These are phyloP conservation scores for Aureobasidium sp. DNA, from an alignment of 2,329 filamentous ascomycete genomes.

Conservation along the genomic window DNA sequence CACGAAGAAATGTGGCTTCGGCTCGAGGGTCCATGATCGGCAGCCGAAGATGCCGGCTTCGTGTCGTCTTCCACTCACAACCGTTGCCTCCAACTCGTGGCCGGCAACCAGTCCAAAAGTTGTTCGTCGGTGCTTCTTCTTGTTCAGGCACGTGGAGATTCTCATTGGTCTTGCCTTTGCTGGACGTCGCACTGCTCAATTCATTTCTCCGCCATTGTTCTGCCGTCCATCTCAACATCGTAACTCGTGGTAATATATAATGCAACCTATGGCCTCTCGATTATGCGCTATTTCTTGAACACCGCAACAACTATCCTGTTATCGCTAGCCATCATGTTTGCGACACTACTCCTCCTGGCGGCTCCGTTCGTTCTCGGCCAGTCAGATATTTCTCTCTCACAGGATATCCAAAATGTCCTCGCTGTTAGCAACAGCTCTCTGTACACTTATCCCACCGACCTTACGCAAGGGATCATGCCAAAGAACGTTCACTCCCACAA, in stretches of 20 bases:
- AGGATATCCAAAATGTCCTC: constrained; percentile 61
- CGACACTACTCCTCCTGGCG: constrained; percentile 8
- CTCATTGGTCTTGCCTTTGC: constrained; percentile 10
- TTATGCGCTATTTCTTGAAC: neutral
- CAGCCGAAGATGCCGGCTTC: constrained; percentile 10
- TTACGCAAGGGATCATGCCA: constrained; percentile 66
- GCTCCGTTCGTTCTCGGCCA: constrained; percentile 27
- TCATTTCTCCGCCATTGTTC: neutral
- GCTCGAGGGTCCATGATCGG: neutral
- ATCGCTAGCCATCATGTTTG: constrained; percentile 14
- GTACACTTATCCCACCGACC: constrained; percentile 67
- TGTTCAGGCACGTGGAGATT: constrained; percentile 16
- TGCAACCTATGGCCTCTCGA: neutral
- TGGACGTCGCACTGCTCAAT: neutral
- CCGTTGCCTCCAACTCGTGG: constrained; percentile 13
- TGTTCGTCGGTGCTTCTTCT: neutral
- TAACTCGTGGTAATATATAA: neutral
- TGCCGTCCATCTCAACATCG: neutral
- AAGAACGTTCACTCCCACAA: constrained; percentile 74
- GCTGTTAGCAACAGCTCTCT: constrained; percentile 56
- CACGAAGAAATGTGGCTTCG: neutral
- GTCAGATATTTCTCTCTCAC: constrained; percentile 44
- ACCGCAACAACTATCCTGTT: neutral
- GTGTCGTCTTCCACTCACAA: constrained; percentile 13
- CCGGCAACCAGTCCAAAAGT: neutral